Evolutionary conservation across 1,284 basidiomycete genomes (phyloP), one percentile per base, ranked within the genome.

Genomic region (Leccinum pachyderme): DNA sequence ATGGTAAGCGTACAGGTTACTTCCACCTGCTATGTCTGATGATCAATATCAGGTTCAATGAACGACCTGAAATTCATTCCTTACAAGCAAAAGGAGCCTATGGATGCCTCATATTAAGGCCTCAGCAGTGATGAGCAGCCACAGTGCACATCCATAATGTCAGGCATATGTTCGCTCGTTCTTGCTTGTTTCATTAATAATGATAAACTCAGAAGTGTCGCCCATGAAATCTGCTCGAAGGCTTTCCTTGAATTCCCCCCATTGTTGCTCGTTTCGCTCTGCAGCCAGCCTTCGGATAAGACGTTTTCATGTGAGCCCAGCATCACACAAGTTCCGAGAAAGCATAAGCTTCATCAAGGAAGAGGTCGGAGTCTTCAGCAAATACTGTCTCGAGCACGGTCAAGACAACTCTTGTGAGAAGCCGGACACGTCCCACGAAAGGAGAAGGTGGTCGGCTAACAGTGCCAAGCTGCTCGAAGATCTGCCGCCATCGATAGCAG

Each of bases 111-210:
- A n/a, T n/a, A n/a, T n/a, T n/a, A n/a, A n/a, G n/a, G n/a, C n/a
- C n/a, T n/a, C n/a, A n/a, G n/a, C n/a, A n/a, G n/a, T n/a, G n/a
- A n/a, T n/a, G n/a, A n/a, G n/a, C n/a, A n/a, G n/a, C n/a, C n/a
- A n/a, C n/a, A n/a, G 5, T 2, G 29, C 18, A 31, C 39, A 8
- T 7, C 46, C 46, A 33, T 32, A 47, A 15, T 5, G 4, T 11
- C 28, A 35, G 33, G 58, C 57, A 49, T 51, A 59, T 6, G 56
- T 56, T 6, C 46, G 53, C 18, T 67, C 58, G 29, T 68, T 58
- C 50, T 67, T 66, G 59, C 64, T 69, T 22, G 62, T 62, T 59
- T 67, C 63, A 48, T 67, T 61, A 24, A 69, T 32, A 13, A 56
- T 49, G 2, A 68, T 58, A 52, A 66, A 66, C 52, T 66, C 61